Evolutionary conservation across 1,139 yeast genomes (phyloP).

Genomic region (Debaryomycetaceae sp.): DNA sequence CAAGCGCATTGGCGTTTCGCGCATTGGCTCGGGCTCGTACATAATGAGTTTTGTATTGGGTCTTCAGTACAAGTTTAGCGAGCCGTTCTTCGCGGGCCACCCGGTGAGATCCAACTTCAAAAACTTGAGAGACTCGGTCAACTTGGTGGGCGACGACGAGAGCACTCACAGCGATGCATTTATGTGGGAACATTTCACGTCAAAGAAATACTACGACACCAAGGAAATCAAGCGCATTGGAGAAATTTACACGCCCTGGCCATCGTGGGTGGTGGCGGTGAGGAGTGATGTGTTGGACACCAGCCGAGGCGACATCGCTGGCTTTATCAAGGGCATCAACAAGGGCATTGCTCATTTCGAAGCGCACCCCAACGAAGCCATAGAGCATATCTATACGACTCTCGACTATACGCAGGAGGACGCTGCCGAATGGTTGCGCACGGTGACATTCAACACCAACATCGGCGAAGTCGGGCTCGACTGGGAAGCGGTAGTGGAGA

Average conservation of each 20-base stretch:
- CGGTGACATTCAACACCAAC: constrained; percentile 58
- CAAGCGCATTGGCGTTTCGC: constrained; percentile 69
- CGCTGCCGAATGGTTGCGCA: constrained; percentile 74
- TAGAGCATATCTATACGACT: constrained; percentile 57
- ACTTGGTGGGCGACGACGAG: constrained; percentile 37
- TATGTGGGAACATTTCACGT: constrained; percentile 94
- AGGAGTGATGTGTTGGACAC: constrained; percentile 29
- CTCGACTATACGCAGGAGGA: constrained; percentile 76
- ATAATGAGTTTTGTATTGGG: constrained; percentile 88
- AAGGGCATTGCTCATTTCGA: constrained; percentile 67
- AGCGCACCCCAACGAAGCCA: constrained; percentile 58
- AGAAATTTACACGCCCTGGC: constrained; percentile 93
- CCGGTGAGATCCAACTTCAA: constrained; percentile 64
- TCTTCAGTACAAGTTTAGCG: constrained; percentile 44
- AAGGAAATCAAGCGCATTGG: constrained; percentile 80
- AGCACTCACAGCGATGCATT: constrained; percentile 63
- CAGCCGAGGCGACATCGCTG: constrained; percentile 25
- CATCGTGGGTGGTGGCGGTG: constrained; percentile 82
- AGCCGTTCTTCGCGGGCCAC: constrained; percentile 48
- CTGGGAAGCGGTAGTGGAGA: constrained; percentile 46
- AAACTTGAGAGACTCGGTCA: constrained; percentile 77
- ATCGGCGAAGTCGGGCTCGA: constrained; percentile 44
- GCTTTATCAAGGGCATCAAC: constrained; percentile 52
- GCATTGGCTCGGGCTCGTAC: constrained; percentile 89
- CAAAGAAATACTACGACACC: constrained; percentile 76